Conservation (phyloP, 345 rosid species). For the Populus davidiana region DNA sequence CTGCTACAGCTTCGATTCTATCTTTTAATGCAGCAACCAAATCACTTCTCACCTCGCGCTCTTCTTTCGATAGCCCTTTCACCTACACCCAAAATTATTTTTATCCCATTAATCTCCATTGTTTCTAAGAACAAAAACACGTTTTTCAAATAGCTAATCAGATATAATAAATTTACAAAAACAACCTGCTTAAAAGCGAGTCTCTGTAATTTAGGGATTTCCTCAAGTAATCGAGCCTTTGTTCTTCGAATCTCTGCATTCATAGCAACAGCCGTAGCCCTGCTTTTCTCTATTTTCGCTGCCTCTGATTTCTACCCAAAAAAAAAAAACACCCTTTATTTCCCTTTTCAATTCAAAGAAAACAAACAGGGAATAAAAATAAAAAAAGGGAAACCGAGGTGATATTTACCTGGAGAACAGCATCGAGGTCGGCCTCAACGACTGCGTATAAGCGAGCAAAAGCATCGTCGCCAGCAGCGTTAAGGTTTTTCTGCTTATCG, state of each 20-base stretch:
- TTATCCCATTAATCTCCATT: background rate
- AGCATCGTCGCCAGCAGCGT: slow-evolving; percentile 25
- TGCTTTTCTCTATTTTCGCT: slow-evolving; percentile 17
- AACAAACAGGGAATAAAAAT: background rate
- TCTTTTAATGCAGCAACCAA: slow-evolving; percentile 22
- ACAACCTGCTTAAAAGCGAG: slow-evolving; percentile 26
- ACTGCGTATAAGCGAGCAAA: slow-evolving; percentile 25
- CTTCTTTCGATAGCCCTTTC: slow-evolving; percentile 29
- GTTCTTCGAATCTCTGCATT: slow-evolving; percentile 34
- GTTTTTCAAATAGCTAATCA: too few relatives aligned
- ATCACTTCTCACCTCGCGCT: slow-evolving; percentile 26
- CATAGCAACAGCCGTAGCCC: slow-evolving; percentile 24
- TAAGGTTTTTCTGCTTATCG: slow-evolving; percentile 21
- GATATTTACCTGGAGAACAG: slow-evolving; percentile 15
- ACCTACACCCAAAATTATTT: slow-evolving; percentile 14
- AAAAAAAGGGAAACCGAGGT: background rate
- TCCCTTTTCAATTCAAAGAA: background rate
- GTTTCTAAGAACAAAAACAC: too few relatives aligned
- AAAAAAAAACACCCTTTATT: background rate
- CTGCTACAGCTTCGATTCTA: slow-evolving; percentile 25
- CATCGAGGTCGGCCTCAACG: slow-evolving; percentile 21
- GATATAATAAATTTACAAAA: background rate
- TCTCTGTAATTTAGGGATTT: slow-evolving; percentile 26
- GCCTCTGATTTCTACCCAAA: slow-evolving; percentile 23
- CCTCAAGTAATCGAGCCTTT: slow-evolving; percentile 30